Evolutionary conservation across 345 rosid genomes (phyloP).

Genomic region (Eutrema yunnanense): DNA sequence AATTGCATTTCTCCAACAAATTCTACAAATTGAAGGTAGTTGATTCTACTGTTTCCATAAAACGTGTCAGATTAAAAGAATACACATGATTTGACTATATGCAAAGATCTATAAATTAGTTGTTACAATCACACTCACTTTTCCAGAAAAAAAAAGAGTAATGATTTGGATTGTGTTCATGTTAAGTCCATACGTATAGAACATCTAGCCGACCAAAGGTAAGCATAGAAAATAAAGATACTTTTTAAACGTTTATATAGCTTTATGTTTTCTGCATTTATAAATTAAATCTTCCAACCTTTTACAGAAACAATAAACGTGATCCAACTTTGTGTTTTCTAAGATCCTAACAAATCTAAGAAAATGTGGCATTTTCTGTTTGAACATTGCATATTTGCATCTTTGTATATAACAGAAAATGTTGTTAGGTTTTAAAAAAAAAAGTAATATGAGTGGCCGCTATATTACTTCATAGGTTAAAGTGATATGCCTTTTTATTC

Average conservation of each 20-base stretch:
- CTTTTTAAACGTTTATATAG: not conserved
- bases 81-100: not conserved
- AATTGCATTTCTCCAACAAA: too few species aligned
- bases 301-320: not conserved
- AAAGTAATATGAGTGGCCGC: too few species aligned
- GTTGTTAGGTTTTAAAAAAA: too few species aligned
- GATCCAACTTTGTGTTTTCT: not conserved
- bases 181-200: too few species aligned
- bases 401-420: not conserved
- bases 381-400: not conserved
- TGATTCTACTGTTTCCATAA: too few species aligned
- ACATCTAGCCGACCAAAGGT: not conserved
- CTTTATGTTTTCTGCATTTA: not conserved
- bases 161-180: too few species aligned
- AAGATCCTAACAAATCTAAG: too few species aligned
- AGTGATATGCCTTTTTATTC: not conserved
- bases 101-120: not conserved
- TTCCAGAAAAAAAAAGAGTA: not conserved
- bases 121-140: not conserved
- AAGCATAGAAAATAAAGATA: too few species aligned
- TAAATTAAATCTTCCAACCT: not conserved
- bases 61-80: not conserved
- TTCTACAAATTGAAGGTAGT: too few species aligned
- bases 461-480: too few species aligned
- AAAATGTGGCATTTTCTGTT: not conserved